Base-by-base conservation (phyloP, 129 eudicot species). In the Tagetes patula region DNA sequence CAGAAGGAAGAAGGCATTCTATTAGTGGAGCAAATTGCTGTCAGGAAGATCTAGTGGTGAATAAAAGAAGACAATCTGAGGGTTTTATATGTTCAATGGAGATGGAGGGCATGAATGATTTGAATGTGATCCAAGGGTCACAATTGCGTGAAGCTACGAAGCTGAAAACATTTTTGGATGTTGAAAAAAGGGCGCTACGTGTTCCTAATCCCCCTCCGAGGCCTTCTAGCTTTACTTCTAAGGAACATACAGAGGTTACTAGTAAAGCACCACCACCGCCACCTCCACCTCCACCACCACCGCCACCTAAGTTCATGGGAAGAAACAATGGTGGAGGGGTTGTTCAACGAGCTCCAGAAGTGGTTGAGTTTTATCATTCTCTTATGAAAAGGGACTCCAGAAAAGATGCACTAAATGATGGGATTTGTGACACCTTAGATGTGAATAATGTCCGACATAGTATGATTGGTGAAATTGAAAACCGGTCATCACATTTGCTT, bases 391-490 rank as follows among this genome's bases (percentile, higher is more conserved):
- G 98, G 77, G 98, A 92, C 68, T 85, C 95, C 4, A 79, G 86
- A 67, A 92, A 88, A 73, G 98, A 92, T 37, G 80, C 92, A 39
- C 36, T 83, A 11, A 84, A 75, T 55, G 89, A 87, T 34, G 92
- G 88, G 27, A 60, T 75, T 5, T 79, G 82, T 72, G 98, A 92
- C 27, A 75, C 83, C 4, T 40, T 82, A 2, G 86, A 82, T 55
- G 95, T 89, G 12, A 83, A 92, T 38, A 85, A 80, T 77, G 96
- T 89, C 6, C 83, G 90, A 43, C 86, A 88, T 83, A 89, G 82
- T 75, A 90, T 94, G 98, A 94, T 90, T 70, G 98, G 89, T 56
- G 98, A 94, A 81, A 94, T 94, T 47, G 96, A 94, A 80, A 94
- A 94, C 54, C 87, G 98, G 0, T 94, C 98, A 13, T 87, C 98